Evolutionary conservation across 441 rosid genomes (phyloP).

Genomic region (Erodium chrysanthum): DNA sequence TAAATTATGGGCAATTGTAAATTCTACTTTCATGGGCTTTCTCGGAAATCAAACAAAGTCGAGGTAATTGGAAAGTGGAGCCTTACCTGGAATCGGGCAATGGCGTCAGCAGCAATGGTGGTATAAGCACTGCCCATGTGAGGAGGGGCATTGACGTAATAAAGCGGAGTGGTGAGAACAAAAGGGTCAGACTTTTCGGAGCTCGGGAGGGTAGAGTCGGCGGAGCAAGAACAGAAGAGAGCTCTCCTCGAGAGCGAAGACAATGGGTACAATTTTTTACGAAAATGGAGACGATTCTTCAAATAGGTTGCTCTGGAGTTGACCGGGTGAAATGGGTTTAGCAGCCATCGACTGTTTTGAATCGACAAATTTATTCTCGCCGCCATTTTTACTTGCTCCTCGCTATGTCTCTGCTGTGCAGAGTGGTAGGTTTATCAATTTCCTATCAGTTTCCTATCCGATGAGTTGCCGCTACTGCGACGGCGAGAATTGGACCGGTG

Average conservation of each 20-base stretch:
- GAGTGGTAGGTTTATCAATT: too few relatives aligned
- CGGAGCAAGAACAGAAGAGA: slow-evolving; percentile 37
- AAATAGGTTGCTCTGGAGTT: slow-evolving; percentile 29
- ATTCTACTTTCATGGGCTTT: too few relatives aligned
- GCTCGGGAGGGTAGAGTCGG: slow-evolving; percentile 16
- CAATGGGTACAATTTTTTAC: too few relatives aligned
- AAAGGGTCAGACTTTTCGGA: slow-evolving; percentile 35
- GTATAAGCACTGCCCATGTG: slow-evolving; percentile 99
- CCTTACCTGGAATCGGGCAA: slow-evolving; percentile 84
- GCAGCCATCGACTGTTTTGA: slow-evolving; percentile 43
- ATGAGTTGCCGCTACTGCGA: too few relatives aligned
- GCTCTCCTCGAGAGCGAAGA: slow-evolving; percentile 25
- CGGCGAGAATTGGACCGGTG: too few relatives aligned
- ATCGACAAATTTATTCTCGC: slow-evolving; percentile 50
- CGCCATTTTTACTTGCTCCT: slow-evolving; percentile 36
- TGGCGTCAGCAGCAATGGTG: slow-evolving; percentile 87
- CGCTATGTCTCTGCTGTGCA: too few relatives aligned
- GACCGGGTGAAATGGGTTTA: slow-evolving; percentile 36
- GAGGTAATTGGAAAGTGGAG: neutral
- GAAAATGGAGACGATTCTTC: slow-evolving; percentile 26
- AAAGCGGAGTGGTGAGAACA: slow-evolving; percentile 88
- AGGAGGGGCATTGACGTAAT: slow-evolving; percentile 98
- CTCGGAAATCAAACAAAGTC: neutral
- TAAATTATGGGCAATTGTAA: too few relatives aligned
- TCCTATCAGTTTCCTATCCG: too few relatives aligned